Percentiles rank a stretch among this genome's conserved stretches.
These are phyloP conservation scores for Zygosaccharomyces rouxii DNA, from an alignment of 805 yeast species.

Conservation along the genomic window DNA sequence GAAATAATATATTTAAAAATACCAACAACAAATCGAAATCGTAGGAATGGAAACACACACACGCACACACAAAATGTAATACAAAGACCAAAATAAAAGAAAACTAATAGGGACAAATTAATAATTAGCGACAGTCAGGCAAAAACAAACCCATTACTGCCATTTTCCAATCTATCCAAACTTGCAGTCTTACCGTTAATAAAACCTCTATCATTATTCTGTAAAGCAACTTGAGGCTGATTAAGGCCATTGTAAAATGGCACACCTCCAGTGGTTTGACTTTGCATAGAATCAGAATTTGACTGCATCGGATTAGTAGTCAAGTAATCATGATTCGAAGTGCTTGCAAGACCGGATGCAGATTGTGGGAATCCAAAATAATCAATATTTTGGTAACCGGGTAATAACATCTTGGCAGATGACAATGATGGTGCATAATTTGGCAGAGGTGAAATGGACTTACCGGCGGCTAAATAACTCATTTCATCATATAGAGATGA, in stretches of 20 bases:
- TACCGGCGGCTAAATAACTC: slow-evolving; percentile 2
- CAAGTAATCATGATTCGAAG: slow-evolving; percentile 3
- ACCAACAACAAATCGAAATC: background rate
- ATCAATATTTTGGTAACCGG: slow-evolving; percentile 12
- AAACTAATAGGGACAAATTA: background rate
- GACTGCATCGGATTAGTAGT: background rate
- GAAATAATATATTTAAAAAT: background rate
- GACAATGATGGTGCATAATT: background rate
- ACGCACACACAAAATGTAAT: slow-evolving; percentile 1
- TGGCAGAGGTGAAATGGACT: slow-evolving; percentile 2
- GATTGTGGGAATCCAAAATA: slow-evolving; percentile 8
- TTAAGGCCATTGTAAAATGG: slow-evolving; percentile 2
- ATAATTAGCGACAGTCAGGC: slow-evolving; percentile 12
- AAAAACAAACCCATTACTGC: slow-evolving; percentile 24
- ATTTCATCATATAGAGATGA: slow-evolving; percentile 3
- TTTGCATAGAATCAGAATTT: background rate
- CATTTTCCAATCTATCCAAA: slow-evolving; percentile 24
- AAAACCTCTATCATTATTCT: slow-evolving; percentile 10
- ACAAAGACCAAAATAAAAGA: slow-evolving; percentile 1
- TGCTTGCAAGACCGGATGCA: slow-evolving; percentile 12
- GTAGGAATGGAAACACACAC: background rate
- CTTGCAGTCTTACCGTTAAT: slow-evolving; percentile 12
- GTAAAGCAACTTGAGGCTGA: slow-evolving; percentile 11
- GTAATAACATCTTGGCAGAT: slow-evolving; percentile 9
- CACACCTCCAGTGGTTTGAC: background rate